Base-by-base conservation (phyloP, 805 yeast species). In the Ogataea saltuana region DNA sequence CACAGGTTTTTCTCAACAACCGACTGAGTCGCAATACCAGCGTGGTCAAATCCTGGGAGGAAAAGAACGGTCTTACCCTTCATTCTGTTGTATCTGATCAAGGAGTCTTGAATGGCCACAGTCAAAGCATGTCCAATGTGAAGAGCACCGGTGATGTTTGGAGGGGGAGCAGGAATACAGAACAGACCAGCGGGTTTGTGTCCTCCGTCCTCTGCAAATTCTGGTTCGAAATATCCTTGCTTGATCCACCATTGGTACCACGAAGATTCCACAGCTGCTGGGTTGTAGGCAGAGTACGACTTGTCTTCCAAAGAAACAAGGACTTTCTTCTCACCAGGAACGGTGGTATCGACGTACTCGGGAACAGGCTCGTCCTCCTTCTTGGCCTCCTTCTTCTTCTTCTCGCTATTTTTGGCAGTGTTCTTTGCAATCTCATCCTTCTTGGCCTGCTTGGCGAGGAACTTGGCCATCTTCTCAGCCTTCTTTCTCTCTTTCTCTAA, bases 51-150 rank as follows among this genome's bases (percentile, higher is more conserved):
- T 35, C 99, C 99, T 37, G 98, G 98, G 45, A 93, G 66, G 69
- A 85, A 93, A 50, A 93, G 72, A 11, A 89, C 90, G 42, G 98
- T 89, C 69, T 88, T 87, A 42, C 98, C 98, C 68, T 83, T 83
- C 99, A 93, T 93, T 74, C 99, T 85, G 76, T 93, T 81, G 74
- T 80, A 93, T 69, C 99, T 82, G 53, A 90, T 82, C 62, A 93
- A 78, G 19, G 97, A 68, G 67, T 93, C 99, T 73, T 93, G 99
- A 61, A 93, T 85, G 26, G 98, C 74, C 49, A 90, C 87, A 13
- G 99, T 93, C 64, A 93, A 77, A 21, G 98, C 99, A 68, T 93
- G 99, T 56, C 99, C 99, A 67, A 93, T 93, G 68, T 93, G 99
- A 55, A 93, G 76, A 35, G 98, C 97, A 70, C 99, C 99, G 36